Conservation (phyloP, 176 grass and related monocot genomes). For the Thinopyrum elongatum region DNA sequence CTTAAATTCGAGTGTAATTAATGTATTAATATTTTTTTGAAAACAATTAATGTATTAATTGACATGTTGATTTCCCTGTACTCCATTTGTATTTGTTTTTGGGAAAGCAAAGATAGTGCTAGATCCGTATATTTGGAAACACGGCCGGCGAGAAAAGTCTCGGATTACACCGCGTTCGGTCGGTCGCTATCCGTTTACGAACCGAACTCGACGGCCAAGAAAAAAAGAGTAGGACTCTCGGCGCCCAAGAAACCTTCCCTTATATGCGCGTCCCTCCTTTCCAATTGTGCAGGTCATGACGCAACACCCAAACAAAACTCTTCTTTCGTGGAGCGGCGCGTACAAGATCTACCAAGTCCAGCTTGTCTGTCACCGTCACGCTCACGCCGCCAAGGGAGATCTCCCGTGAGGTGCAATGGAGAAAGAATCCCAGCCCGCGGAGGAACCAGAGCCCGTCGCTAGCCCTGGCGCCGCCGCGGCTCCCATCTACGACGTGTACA, state of each 20-base stretch:
- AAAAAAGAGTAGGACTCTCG: neutral
- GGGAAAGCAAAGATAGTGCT: neutral
- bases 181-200: neutral
- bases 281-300: neutral
- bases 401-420: neutral
- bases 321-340: neutral
- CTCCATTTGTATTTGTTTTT: neutral
- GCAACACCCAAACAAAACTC: neutral
- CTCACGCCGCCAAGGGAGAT: neutral
- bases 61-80: neutral
- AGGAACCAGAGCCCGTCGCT: too few species aligned
- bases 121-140: neutral
- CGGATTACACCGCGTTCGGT: too few species aligned
- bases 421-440: neutral
- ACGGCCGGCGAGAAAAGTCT: too few species aligned
- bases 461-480: neutral
- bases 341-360: neutral
- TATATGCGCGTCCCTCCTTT: neutral
- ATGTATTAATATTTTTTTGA: too few species aligned
- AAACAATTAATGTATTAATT: too few species aligned
- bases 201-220: neutral
- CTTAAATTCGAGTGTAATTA: too few species aligned
- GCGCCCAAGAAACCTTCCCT: neutral
- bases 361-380: too few species aligned
- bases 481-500: neutral